phyloP scores from a whole-genome alignment of 106 monocot species.

The Dendrobium officinale region DNA sequence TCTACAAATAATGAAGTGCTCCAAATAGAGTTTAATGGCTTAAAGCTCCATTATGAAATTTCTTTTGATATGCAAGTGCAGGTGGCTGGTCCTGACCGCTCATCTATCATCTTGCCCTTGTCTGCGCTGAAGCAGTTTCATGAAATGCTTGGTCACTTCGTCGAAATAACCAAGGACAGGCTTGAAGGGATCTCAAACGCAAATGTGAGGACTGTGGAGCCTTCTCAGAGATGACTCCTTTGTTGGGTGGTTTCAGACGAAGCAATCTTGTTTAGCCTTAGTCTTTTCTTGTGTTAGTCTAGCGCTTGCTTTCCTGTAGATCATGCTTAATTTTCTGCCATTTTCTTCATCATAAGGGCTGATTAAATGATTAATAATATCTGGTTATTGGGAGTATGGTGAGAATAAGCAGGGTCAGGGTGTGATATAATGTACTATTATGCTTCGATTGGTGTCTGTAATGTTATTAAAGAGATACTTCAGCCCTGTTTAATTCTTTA shows the following conservation, averaged over 20 bases:
- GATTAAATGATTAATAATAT: slow-evolving; percentile 2
- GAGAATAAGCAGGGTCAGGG: not conserved
- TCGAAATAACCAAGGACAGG: slow-evolving; percentile 64
- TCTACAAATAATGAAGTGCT: too few species aligned
- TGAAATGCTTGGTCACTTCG: slow-evolving; percentile 75
- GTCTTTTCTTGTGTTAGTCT: slow-evolving; percentile 1
- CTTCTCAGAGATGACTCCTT: slow-evolving; percentile 43
- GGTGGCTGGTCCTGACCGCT: slow-evolving; percentile 75
- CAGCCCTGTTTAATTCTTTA: not conserved
- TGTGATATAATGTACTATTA: not conserved
- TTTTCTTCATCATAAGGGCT: slow-evolving; percentile 1
- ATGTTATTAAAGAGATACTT: slow-evolving; percentile 3
- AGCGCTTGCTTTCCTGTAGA: not conserved
- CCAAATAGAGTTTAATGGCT: not conserved
- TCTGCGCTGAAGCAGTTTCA: slow-evolving; percentile 77
- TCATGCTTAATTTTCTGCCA: not conserved
- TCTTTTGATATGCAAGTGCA: slow-evolving; percentile 11
- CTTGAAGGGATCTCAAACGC: slow-evolving; percentile 47
- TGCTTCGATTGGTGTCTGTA: not conserved
- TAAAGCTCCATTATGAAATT: not conserved
- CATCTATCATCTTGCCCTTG: slow-evolving; percentile 72
- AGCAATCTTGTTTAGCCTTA: not conserved
- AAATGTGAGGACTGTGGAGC: slow-evolving; percentile 49
- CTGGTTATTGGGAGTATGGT: not conserved
- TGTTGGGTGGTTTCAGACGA: not conserved